Conservation (phyloP, 2,329 filamentous ascomycete genomes). For the Exophiala oligosperma region DNA sequence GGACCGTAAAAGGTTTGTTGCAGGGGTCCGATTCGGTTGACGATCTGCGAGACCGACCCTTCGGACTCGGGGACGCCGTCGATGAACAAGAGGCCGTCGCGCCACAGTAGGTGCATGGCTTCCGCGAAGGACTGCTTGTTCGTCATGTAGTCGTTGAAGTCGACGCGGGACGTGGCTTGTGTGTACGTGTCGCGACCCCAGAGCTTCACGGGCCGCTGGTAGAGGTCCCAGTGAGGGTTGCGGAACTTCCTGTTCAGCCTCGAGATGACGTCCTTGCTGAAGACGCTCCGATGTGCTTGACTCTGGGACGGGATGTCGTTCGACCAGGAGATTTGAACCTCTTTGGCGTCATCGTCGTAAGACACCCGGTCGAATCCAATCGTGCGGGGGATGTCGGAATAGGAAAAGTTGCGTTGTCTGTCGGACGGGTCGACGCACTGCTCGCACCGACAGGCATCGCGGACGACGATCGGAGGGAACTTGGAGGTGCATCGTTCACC, state of each 20-base stretch:
- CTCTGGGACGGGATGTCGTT: conserved; percentile 51
- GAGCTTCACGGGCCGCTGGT: conserved; percentile 31
- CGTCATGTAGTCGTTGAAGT: conserved; percentile 71
- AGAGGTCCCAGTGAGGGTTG: conserved; percentile 38
- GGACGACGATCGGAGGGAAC: conserved; percentile 38
- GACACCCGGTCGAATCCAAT: conserved; percentile 43
- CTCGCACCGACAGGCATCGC: conserved; percentile 57
- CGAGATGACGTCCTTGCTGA: conserved; percentile 10
- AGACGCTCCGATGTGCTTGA: conserved; percentile 21
- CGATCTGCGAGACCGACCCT: conserved; percentile 66
- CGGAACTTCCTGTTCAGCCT: conserved; percentile 16
- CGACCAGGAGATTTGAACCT: conserved; percentile 62
- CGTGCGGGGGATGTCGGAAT: conserved; percentile 59
- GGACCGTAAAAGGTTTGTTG: conserved; percentile 88
- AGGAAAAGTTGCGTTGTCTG: conserved; percentile 64
- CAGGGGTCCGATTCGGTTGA: conserved; percentile 70
- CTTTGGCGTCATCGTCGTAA: conserved; percentile 41
- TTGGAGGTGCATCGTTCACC: conserved; percentile 8
- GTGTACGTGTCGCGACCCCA: conserved; percentile 47
- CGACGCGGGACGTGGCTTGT: conserved; percentile 56
- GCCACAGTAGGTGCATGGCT: conserved; percentile 63
- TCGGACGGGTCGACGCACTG: conserved; percentile 59
- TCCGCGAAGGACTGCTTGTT: conserved; percentile 58
- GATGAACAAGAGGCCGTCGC: conserved; percentile 74
- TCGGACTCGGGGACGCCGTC: conserved; percentile 69